A percentile compares a stretch with the other conserved stretches of the same genome.
Conservation (phyloP, 2,329 filamentous ascomycete species). For the Cadophora malorum region DNA sequence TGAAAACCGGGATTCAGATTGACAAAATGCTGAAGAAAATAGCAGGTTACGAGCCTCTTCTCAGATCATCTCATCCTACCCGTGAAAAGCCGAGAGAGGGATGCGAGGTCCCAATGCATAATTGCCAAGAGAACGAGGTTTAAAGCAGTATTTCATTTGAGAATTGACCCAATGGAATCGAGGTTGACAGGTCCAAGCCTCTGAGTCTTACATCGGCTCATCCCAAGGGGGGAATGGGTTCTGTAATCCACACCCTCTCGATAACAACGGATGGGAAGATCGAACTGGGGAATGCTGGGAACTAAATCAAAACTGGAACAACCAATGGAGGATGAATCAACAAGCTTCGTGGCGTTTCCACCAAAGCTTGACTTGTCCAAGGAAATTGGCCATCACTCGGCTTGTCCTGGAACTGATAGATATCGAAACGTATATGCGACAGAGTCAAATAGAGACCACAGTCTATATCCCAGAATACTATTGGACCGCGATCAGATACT, state of each 20-base stretch:
- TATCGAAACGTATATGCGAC: neutral
- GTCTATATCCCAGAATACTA: neutral
- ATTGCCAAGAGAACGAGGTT: neutral
- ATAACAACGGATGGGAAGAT: neutral
- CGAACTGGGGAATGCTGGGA: neutral
- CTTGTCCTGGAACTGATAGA: neutral
- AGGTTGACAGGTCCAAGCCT: neutral
- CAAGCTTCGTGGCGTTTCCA: constrained; percentile 5
- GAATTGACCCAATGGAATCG: neutral
- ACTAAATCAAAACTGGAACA: neutral
- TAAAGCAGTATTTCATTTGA: neutral
- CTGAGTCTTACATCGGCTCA: no score
- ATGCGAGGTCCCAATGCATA: neutral
- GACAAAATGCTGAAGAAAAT: neutral
- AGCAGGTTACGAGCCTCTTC: neutral
- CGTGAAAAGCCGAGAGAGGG: neutral
- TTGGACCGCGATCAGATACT: neutral
- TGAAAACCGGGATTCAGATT: neutral
- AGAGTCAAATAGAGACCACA: neutral
- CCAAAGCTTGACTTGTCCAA: neutral
- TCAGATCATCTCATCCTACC: neutral
- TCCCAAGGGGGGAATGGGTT: neutral
- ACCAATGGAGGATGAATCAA: neutral
- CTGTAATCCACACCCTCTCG: neutral
- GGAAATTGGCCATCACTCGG: neutral